phyloP scores from a whole-genome alignment of 768 basidiomycete genomes.

The Suillus sp. region DNA sequence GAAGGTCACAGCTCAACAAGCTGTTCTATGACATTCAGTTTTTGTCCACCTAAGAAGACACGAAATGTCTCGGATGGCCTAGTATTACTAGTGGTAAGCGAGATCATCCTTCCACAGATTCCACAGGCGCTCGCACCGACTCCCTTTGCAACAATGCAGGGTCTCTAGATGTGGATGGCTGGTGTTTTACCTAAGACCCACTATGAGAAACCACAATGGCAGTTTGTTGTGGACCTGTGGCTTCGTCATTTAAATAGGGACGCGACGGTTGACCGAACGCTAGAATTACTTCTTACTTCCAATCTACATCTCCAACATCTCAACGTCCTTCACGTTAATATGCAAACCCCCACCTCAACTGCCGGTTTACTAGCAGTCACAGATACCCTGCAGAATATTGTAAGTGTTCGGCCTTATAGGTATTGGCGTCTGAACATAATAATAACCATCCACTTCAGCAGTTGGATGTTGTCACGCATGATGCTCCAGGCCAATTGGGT shows the following conservation, averaged over 20 bases:
- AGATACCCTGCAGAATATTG: background rate
- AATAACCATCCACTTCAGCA: slow-evolving; percentile 11
- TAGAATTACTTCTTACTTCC: background rate
- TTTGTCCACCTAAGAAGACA: background rate
- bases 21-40: background rate
- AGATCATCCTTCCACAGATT: background rate
- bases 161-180: background rate
- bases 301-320: background rate
- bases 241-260: background rate
- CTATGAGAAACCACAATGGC: background rate
- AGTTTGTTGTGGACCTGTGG: background rate
- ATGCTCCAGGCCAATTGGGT: slow-evolving; percentile 13
- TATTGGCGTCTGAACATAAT: background rate
- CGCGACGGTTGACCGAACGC: background rate
- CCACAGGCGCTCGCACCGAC: background rate
- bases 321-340: background rate
- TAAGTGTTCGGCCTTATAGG: background rate
- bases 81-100: no score
- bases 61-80: background rate
- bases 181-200: background rate
- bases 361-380: background rate
- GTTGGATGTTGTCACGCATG: slow-evolving; percentile 13
- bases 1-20: background rate
- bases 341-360: background rate
- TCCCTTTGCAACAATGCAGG: background rate